phyloP scores from a whole-genome alignment of 1,284 basidiomycete genomes.

The Ceratobasidium sp. region DNA sequence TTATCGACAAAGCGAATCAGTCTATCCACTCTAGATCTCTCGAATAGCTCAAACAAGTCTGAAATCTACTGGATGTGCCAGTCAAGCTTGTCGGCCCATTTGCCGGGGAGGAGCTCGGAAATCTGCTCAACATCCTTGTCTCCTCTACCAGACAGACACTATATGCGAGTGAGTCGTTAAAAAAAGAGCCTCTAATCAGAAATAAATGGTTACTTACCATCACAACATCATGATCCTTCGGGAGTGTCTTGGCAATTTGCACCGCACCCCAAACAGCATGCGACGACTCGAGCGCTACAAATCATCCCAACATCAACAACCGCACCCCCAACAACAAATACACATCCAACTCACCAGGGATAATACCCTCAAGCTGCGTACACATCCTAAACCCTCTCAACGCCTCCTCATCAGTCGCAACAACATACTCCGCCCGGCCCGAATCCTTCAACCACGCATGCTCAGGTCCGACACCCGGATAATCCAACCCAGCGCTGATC shows the following conservation, averaged over 20 bases:
- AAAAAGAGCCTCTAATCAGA: conserved; percentile 51
- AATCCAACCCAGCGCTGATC: conserved; percentile 94
- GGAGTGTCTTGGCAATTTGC: conserved; percentile 84
- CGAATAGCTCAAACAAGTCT: too few species aligned
- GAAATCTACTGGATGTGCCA: conserved; percentile 72
- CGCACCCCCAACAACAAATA: neutral
- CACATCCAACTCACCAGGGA: conserved; percentile 78
- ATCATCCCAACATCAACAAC: neutral
- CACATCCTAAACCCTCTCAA: conserved; percentile 91
- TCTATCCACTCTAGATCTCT: neutral
- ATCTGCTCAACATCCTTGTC: conserved; percentile 97
- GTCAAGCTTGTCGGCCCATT: conserved; percentile 90
- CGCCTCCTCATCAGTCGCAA: conserved; percentile 94
- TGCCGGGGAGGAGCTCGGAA: conserved; percentile 80
- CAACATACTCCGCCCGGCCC: conserved; percentile 92
- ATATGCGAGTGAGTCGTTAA: conserved; percentile 36
- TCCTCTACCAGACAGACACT: conserved; percentile 91
- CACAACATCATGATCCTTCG: conserved; percentile 89
- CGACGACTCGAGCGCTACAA: conserved; percentile 88
- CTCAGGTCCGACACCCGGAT: conserved; percentile 96
- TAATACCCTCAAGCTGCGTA: conserved; percentile 96
- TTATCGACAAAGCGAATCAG: conserved; percentile 1
- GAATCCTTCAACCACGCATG: conserved; percentile 97
- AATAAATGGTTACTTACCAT: conserved; percentile 71
- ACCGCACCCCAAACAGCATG: conserved; percentile 96